A percentile compares a stretch with the other conserved stretches of the same genome.
These are phyloP conservation scores for Fraxinus baroniana DNA, from an alignment of 305 asterid genomes.

Conservation along the genomic window DNA sequence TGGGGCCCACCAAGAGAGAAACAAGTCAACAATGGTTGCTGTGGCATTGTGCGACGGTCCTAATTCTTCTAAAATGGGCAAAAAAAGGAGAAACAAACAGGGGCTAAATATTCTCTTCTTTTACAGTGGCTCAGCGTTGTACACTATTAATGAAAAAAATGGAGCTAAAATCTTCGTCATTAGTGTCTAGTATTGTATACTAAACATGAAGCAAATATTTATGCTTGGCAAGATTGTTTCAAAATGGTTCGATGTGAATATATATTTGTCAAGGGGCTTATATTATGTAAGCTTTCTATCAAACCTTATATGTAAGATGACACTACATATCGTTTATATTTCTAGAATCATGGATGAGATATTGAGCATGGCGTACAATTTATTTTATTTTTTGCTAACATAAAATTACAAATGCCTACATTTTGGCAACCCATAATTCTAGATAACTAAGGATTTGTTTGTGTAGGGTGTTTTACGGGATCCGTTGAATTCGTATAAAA, in stretches of 20 bases:
- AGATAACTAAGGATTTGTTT: slow-evolving; percentile 10
- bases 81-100: too few relatives aligned
- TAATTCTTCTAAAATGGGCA: too few relatives aligned
- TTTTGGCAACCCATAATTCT: neutral
- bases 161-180: neutral
- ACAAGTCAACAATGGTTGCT: too few relatives aligned
- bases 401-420: neutral
- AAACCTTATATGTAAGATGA: neutral
- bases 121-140: neutral
- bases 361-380: neutral
- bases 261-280: neutral
- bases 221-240: neutral
- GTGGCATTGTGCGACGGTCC: too few relatives aligned
- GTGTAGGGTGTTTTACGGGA: slow-evolving; percentile 53
- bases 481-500: slow-evolving; percentile 44
- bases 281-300: neutral
- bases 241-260: neutral
- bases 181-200: neutral
- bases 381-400: neutral
- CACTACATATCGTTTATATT: neutral
- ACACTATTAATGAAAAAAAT: neutral
- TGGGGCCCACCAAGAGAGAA: too few relatives aligned
- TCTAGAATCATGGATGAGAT: neutral
- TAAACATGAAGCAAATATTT: neutral
- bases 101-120: neutral